Percentiles rank a stretch among this genome's conserved stretches.
Evolutionary conservation across 768 basidiomycete species (phyloP).

Genomic region (Boletus reticulatus): DNA sequence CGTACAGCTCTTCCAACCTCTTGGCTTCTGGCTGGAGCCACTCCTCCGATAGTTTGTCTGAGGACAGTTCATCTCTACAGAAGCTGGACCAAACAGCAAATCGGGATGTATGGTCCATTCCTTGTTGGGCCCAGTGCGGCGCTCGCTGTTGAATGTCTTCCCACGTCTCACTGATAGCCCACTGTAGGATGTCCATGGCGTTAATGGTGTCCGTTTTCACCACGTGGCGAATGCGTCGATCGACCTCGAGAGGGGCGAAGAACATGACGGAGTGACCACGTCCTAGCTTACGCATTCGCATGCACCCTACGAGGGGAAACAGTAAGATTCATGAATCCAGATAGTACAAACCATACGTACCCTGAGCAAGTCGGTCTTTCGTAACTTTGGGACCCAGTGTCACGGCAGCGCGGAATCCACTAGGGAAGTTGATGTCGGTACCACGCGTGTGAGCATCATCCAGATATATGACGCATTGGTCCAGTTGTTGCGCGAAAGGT

Average conservation of each 20-base stretch:
- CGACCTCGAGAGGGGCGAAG: slow-evolving; percentile 47
- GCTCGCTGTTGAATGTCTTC: slow-evolving; percentile 36
- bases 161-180: slow-evolving; percentile 47
- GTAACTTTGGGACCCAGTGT: slow-evolving; percentile 17
- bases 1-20: slow-evolving; percentile 29
- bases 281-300: slow-evolving; percentile 54
- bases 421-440: slow-evolving; percentile 18
- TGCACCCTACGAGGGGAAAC: slow-evolving; percentile 41
- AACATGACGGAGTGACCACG: slow-evolving; percentile 47
- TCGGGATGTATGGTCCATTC: slow-evolving; percentile 34
- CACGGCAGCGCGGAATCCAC: slow-evolving; percentile 12
- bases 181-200: slow-evolving; percentile 39
- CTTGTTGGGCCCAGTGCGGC: slow-evolving; percentile 47
- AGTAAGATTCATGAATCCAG: neutral
- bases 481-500: slow-evolving; percentile 33
- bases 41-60: slow-evolving; percentile 6
- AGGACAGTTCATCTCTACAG: neutral
- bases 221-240: slow-evolving; percentile 35
- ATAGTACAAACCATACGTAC: neutral
- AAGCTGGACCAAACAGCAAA: slow-evolving; percentile 23
- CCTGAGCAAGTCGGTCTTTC: slow-evolving; percentile 17
- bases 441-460: slow-evolving; percentile 19
- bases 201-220: slow-evolving; percentile 6
- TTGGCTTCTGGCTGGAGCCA: slow-evolving; percentile 45
- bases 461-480: slow-evolving; percentile 27